Base-by-base conservation (phyloP, 2,329 filamentous ascomycete species). In the Calonectria honghensis region DNA sequence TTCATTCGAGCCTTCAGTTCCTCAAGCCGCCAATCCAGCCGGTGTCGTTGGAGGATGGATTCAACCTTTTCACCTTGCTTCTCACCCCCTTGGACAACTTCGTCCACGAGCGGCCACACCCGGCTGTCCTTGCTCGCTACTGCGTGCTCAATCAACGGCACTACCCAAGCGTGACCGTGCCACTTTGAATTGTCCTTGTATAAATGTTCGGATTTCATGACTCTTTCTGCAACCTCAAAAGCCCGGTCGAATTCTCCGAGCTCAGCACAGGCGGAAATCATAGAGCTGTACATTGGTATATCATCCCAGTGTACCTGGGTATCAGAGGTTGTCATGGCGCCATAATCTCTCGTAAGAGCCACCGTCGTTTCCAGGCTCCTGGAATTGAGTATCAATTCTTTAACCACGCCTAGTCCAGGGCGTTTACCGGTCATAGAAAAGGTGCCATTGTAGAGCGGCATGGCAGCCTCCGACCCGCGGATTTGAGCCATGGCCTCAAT, bases 41-140 rank as follows among this genome's bases (percentile, higher is more conserved):
- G 79, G 63, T 76, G 78, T 69, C 79, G 75, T 45, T 78, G 76
- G 63, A 84, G 77, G 18, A 84, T 72, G 70, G 64, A 72, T 63
- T 76, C 76, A 71, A 83, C 72, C 70, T 77, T 79, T 29, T 74
- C 61, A 14, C 70, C 76, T 31, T 76, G 74, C 1, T 75, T 75
- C 13, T 79, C 80, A 39, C 79, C 50, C 27, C 69, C 72, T 66
- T 72, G 69, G 39, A 75, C 67, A 57, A 85, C 59, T 61, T 75
- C 75, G 64, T 85, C 84, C 41, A 85, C 77, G 6, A 85, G 73
- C 9, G 75, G 68, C 84, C 83, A 85, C 54, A 85, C 81, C 9
- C 83, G 78, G 27, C 75, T 64, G 31, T 85, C 83, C 75, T 85
- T 78, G 20, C 74, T 77, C 29, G 76, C 79, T 24, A 82, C 73